Base-by-base conservation (phyloP, 1,284 basidiomycete species). In the Ustanciosporium gigantosporum region DNA sequence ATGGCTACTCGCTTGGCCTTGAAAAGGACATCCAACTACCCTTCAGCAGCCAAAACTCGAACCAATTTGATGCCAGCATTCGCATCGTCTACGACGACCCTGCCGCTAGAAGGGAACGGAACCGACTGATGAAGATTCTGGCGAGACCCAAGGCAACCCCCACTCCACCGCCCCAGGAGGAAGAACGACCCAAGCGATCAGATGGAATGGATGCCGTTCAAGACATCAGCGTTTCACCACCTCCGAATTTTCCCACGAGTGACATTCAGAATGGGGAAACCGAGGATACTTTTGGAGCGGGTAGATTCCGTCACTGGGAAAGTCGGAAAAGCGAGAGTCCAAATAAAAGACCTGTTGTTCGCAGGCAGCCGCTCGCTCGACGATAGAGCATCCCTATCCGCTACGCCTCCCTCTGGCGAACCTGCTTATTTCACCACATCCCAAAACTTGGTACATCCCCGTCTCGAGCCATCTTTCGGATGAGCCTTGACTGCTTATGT, bases 61-160 rank as follows among this genome's bases (percentile, higher is more conserved):
- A 38, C 20, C 20, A 31, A 31, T 55, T 55, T n/a, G 56, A 66
- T 17, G 43, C 51, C 16, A 56, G 56, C 22, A 25, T 60, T 3
- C 50, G 58, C 15, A 52, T 72, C 29, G 46, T 65, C n/a, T 72
- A 67, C 36, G 60, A 72, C 36, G 69, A 72, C 35, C 64, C 66
- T 2, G 58, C 58, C 1, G 69, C 57, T 2, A 38, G 49, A 25
- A 46, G 45, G 23, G 64, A 72, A 41, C 52, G 55, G 13, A 47
- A 31, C 6, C 42, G 45, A n/a, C 41, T 72, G 27, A 21, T 57
- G 19, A 64, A 60, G 36, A 55, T 70, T 35, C 55, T 70, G 19
- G 65, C 48, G 15, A 43, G 48, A 11, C 46, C 45, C 32, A 35
- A 57, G 19, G 36, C 47, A 16, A 19, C 36, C 6, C 32, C 32